phyloP scores from a whole-genome alignment of 129 eudicot species.

The Flaveria brownii region DNA sequence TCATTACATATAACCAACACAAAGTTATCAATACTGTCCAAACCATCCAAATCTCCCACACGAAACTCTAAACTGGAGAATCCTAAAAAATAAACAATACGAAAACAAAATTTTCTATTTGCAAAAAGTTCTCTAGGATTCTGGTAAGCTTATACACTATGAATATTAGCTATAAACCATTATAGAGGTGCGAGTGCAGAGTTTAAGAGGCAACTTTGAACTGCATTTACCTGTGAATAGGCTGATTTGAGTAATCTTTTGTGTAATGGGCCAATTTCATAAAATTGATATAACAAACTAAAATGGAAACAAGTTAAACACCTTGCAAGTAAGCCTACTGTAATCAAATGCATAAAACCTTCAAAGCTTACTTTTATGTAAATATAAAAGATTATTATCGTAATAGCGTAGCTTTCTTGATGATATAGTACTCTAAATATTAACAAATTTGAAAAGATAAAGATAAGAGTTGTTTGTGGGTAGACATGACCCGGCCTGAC shows the following conservation, averaged over 20 bases:
- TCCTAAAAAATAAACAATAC: no score
- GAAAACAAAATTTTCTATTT: no score
- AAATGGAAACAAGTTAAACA: neutral
- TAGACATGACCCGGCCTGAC: neutral
- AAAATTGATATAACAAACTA: neutral
- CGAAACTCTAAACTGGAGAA: neutral
- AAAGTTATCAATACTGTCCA: neutral
- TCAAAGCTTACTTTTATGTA: neutral
- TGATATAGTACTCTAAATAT: neutral
- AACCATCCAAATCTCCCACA: neutral
- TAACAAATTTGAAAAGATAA: neutral
- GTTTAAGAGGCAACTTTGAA: no score
- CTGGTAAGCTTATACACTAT: no score
- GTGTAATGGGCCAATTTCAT: neutral
- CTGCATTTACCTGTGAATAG: no score
- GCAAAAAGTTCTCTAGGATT: no score
- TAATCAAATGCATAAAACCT: neutral
- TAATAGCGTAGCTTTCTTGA: neutral
- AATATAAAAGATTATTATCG: neutral
- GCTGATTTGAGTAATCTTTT: neutral
- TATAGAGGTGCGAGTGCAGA: no score
- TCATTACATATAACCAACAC: neutral
- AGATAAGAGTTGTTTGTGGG: neutral
- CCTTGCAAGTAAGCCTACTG: neutral
- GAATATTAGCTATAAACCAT: no score